phyloP scores from a whole-genome alignment of 2,329 filamentous ascomycete species.

The Sporothrix brasiliensis region DNA sequence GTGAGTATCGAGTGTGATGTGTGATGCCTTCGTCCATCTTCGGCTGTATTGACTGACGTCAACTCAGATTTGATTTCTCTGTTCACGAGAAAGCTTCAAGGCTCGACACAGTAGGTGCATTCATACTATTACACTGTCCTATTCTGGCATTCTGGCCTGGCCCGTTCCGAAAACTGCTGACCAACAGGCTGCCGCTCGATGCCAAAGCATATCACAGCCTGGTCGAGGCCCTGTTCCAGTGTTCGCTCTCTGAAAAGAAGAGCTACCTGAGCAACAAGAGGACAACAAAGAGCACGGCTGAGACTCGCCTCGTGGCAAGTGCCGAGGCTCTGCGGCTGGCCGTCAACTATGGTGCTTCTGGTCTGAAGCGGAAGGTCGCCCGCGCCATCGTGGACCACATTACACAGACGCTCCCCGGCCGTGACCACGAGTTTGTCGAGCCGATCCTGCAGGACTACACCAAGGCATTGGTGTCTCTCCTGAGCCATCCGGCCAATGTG shows the following conservation, averaged over 20 bases:
- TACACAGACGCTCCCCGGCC: constrained; percentile 68
- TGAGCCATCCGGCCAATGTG: constrained; percentile 74
- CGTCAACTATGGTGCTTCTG: constrained; percentile 68
- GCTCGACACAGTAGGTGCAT: constrained; percentile 34
- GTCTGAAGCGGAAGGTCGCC: constrained; percentile 75
- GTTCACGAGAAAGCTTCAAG: constrained; percentile 36
- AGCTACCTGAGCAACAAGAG: constrained; percentile 59
- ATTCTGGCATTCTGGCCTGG: too few species aligned
- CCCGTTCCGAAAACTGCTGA: neutral
- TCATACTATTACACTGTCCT: neutral
- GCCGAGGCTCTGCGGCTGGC: constrained; percentile 72
- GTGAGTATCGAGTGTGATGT: constrained; percentile 25
- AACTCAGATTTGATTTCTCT: constrained; percentile 35
- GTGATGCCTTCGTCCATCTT: too few species aligned
- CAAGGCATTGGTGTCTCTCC: constrained; percentile 70
- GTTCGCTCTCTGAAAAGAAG: constrained; percentile 67
- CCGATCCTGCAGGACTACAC: constrained; percentile 76
- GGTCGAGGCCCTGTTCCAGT: constrained; percentile 77
- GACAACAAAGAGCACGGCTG: constrained; percentile 51
- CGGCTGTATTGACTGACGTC: constrained; percentile 28
- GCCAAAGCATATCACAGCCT: constrained; percentile 82
- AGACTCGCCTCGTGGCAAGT: constrained; percentile 65
- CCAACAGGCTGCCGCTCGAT: constrained; percentile 50
- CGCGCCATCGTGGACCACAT: constrained; percentile 80
- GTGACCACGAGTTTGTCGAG: constrained; percentile 64